A percentile compares a stretch with the other conserved stretches of the same genome.
Evolutionary conservation across 495 filamentous ascomycete species (phyloP).

Genomic region (Lindgomyces ingoldianus): DNA sequence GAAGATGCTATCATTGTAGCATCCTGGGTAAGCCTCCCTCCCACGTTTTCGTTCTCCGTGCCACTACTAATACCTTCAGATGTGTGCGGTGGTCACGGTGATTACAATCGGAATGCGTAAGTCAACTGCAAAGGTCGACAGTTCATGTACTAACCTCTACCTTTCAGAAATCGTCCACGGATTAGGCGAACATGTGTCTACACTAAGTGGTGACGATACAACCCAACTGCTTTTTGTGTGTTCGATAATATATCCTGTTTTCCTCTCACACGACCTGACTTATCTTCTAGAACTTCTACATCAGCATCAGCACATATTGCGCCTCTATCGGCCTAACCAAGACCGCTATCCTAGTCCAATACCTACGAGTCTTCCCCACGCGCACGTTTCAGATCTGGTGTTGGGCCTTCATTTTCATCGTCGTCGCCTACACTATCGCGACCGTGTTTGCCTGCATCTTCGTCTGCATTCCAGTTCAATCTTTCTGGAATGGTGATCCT

Average conservation of each 20-base stretch:
- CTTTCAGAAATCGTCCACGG: too few relatives aligned
- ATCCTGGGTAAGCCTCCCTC: conserved; percentile 17
- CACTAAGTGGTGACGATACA: too few relatives aligned
- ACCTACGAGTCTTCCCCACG: conserved; percentile 37
- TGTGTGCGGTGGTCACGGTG: conserved; percentile 27
- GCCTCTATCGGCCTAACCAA: conserved; percentile 35
- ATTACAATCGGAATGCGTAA: conserved; percentile 23
- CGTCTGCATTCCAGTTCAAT: conserved; percentile 38
- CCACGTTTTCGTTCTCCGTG: not conserved
- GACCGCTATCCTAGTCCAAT: conserved; percentile 41
- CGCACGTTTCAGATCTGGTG: conserved; percentile 29
- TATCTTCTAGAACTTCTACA: conserved; percentile 30
- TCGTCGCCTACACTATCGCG: conserved; percentile 33
- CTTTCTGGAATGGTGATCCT: conserved; percentile 43
- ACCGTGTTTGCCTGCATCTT: conserved; percentile 39
- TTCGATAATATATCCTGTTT: too few relatives aligned
- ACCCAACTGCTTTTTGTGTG: too few relatives aligned
- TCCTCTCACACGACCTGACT: not conserved
- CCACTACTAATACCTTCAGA: not conserved
- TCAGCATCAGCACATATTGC: conserved; percentile 34
- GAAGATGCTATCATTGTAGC: conserved; percentile 32
- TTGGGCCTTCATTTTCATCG: conserved; percentile 31
- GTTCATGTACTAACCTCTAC: too few relatives aligned
- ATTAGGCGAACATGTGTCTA: too few relatives aligned
- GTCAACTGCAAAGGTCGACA: too few relatives aligned